These are phyloP conservation scores for Gleditsia sinensis DNA, from an alignment of 306 rosid genomes.

Conservation along the genomic window DNA sequence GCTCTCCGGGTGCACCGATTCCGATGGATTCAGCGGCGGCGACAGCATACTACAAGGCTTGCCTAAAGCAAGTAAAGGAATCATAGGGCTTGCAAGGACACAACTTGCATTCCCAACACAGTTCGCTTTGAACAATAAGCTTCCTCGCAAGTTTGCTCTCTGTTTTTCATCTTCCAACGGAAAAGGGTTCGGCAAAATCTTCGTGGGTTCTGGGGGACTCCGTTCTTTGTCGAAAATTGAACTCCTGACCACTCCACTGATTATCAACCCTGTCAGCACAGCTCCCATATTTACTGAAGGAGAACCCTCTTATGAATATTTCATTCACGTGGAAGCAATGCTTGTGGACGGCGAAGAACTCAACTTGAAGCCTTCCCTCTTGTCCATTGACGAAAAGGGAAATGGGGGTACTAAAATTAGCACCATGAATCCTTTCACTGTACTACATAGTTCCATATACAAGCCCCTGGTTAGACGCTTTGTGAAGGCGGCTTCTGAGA, in stretches of 20 bases:
- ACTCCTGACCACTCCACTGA: constrained; percentile 26
- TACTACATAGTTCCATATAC: constrained; percentile 30
- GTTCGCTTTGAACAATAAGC: neutral
- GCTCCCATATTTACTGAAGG: constrained; percentile 27
- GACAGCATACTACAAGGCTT: neutral
- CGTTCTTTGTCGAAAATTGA: neutral
- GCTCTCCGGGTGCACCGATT: neutral
- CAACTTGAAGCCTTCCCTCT: constrained; percentile 29
- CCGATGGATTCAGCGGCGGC: neutral
- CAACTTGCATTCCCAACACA: constrained; percentile 21
- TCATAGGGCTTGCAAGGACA: constrained; percentile 45
- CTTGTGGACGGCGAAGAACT: constrained; percentile 30
- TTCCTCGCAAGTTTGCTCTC: constrained; percentile 41
- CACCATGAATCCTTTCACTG: constrained; percentile 18
- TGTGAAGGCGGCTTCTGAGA: constrained; percentile 33
- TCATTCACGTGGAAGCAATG: constrained; percentile 34
- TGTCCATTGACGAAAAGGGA: constrained; percentile 29
- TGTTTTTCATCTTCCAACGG: constrained; percentile 38
- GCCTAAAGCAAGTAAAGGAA: neutral
- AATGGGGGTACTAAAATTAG: constrained; percentile 44
- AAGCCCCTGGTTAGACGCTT: constrained; percentile 37
- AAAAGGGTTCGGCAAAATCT: constrained; percentile 32
- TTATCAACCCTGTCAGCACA: constrained; percentile 31
- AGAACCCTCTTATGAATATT: constrained; percentile 38
- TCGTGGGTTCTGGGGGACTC: constrained; percentile 31